A percentile compares a stretch with the other conserved stretches of the same genome.
phyloP scores from a whole-genome alignment of 176 grass and related monocot genomes.

The Cenchrus fungigraminus region DNA sequence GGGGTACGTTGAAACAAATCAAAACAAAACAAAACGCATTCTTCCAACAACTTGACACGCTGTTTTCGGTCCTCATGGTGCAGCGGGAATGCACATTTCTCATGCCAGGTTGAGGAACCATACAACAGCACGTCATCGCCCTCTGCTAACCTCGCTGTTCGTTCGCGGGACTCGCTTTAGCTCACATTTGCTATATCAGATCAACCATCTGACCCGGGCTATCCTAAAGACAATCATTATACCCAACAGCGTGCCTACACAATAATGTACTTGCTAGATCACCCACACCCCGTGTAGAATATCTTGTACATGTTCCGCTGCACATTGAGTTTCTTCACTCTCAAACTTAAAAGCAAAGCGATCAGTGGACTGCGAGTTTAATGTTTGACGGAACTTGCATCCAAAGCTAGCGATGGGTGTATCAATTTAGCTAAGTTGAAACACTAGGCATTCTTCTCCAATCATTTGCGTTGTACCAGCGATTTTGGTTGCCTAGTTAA shows the following conservation, averaged over 20 bases:
- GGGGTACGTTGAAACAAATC: slow-evolving; percentile 28
- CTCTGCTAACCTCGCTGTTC: slow-evolving; percentile 10
- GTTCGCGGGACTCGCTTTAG: neutral
- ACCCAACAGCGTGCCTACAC: neutral
- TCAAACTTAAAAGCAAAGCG: neutral
- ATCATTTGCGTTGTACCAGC: neutral
- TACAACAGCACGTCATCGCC: slow-evolving; percentile 5
- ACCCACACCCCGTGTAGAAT: neutral
- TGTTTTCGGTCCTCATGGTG: slow-evolving; percentile 6
- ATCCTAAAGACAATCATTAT: neutral
- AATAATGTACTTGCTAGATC: neutral
- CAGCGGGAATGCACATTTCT: slow-evolving; percentile 27
- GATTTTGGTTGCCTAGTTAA: too few species aligned
- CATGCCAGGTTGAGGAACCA: slow-evolving; percentile 33
- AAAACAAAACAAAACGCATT: slow-evolving; percentile 10
- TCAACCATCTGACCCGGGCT: neutral
- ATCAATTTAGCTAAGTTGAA: neutral
- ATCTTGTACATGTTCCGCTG: neutral
- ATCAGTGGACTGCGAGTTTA: neutral
- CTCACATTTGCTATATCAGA: neutral
- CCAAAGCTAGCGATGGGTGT: neutral
- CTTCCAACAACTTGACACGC: slow-evolving; percentile 23
- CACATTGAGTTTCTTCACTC: neutral
- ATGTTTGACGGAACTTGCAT: neutral
- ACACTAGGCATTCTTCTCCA: neutral